A percentile compares a stretch with the other conserved stretches of the same genome.
phyloP scores from a whole-genome alignment of 1,284 basidiomycete genomes.

The Puccinia triticina region DNA sequence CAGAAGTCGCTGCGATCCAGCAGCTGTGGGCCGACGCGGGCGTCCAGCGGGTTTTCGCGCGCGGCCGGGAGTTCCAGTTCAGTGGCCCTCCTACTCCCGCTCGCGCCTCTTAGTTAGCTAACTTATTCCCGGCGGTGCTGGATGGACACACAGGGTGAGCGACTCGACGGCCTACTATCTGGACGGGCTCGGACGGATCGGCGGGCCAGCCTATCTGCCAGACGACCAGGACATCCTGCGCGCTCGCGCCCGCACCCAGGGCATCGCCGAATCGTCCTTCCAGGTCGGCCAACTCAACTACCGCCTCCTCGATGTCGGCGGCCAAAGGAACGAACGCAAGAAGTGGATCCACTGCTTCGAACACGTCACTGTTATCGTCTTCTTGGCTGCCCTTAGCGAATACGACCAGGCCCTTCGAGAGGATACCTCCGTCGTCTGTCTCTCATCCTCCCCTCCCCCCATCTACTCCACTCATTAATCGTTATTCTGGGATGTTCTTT shows the following conservation, averaged over 20 bases:
- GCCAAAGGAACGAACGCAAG: slow-evolving; percentile 88
- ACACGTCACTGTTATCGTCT: slow-evolving; percentile 91
- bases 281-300: slow-evolving; percentile 85
- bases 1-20: slow-evolving; percentile 78
- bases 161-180: slow-evolving; percentile 28
- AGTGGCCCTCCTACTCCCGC: not conserved
- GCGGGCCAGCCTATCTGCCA: slow-evolving; percentile 54
- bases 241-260: slow-evolving; percentile 91
- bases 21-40: slow-evolving; percentile 84
- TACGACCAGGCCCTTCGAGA: slow-evolving; percentile 94
- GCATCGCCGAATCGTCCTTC: slow-evolving; percentile 94
- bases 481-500: slow-evolving; percentile 53
- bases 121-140: not conserved
- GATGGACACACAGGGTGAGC: not conserved
- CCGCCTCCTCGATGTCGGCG: slow-evolving; percentile 86
- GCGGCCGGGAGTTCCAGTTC: slow-evolving; percentile 90
- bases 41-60: slow-evolving; percentile 78
- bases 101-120: too few relatives aligned
- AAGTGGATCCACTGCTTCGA: slow-evolving; percentile 78
- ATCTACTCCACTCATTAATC: not conserved
- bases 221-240: slow-evolving; percentile 80
- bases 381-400: slow-evolving; percentile 87
- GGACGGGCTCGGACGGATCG: slow-evolving; percentile 54
- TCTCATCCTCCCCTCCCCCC: slow-evolving; percentile 67
- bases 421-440: slow-evolving; percentile 83